Base-by-base conservation (phyloP, 2,329 filamentous ascomycete species). In the Botrytis fragariae region DNA sequence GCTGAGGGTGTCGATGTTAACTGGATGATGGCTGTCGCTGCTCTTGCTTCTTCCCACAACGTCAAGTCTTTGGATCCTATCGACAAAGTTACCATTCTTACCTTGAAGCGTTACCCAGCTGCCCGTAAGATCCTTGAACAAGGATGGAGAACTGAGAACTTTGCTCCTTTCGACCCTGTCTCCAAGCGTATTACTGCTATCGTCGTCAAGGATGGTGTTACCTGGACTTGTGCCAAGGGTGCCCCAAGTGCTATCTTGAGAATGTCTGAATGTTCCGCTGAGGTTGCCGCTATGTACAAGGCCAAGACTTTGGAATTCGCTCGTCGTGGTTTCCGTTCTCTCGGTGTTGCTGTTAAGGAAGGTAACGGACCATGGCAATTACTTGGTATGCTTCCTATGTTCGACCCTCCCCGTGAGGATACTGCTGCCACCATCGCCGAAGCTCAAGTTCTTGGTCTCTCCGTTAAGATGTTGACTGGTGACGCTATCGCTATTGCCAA, bases 11-110 rank as follows among this genome's bases (percentile, higher is more conserved):
- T 92, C 81, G 91, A 93, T 83, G 89, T 93, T 82, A 92, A 93
- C 86, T 93, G 91, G 91, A 93, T 93, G 91, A 93, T 93, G 91
- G 91, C 91, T 76, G 91, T 92, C 74, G 91, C 92, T 74, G 91
- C 91, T 75, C 88, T 93, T 72, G 92, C 91, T 73, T 93, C 91
- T 70, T 93, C 91, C 75, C 91, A 93, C 86, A 93, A 93, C 85
- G 86, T 93, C 84, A 92, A 92, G 85, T 92, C 91, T 75, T 87
- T 93, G 75, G 92, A 93, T 81, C 91, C 91, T 75, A 93, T 93
- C 79, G 91, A 93, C 85, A 93, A 93, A 85, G 89, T 93, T 79
- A 93, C 90, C 72, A 91, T 93, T 78, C 86, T 93, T 74, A 93
- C 91, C 72, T 88, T 93, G 79, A 92, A 92, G 83, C 88, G 90